Evolutionary conservation across 805 yeast genomes (phyloP).

Genomic region (Alloascoidea africana): DNA sequence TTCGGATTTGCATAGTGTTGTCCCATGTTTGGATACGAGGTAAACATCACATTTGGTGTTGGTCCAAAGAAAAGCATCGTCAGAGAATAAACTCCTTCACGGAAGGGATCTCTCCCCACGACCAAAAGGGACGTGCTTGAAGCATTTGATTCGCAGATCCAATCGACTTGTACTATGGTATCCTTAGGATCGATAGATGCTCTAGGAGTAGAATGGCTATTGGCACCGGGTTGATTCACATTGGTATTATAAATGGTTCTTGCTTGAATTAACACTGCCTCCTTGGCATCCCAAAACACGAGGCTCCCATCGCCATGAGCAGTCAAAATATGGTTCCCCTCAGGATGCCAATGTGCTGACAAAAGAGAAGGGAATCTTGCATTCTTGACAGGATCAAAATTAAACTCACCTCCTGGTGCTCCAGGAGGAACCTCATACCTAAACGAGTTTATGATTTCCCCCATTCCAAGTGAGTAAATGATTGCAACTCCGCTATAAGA

Average conservation of each 20-base stretch:
- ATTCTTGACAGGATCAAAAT: conserved; percentile 10
- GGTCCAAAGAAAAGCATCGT: conserved; percentile 61
- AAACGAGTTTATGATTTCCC: conserved; percentile 38
- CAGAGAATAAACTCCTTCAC: conserved; percentile 26
- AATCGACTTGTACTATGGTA: conserved; percentile 36
- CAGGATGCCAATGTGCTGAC: conserved; percentile 77
- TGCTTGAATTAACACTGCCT: conserved; percentile 62
- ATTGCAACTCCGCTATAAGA: conserved; percentile 60
- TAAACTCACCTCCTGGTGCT: conserved; percentile 53
- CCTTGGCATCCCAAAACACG: conserved; percentile 85
- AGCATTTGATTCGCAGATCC: conserved; percentile 75
- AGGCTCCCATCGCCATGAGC: conserved; percentile 71
- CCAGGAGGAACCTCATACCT: conserved; percentile 49
- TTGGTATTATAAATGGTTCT: conserved; percentile 53
- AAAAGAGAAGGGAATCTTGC: conserved; percentile 24
- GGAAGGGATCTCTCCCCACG: conserved; percentile 45
- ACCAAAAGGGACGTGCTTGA: conserved; percentile 64
- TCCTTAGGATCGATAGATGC: conserved; percentile 17
- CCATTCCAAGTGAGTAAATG: conserved; percentile 48
- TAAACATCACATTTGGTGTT: conserved; percentile 64
- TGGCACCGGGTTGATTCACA: conserved; percentile 33
- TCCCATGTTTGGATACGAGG: conserved; percentile 76
- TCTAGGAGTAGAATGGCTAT: conserved; percentile 9
- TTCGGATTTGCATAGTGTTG: conserved; percentile 51
- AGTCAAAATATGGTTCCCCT: conserved; percentile 72